Evolutionary conservation across 2,329 filamentous ascomycete genomes (phyloP).

Genomic region (Didymella sp.): DNA sequence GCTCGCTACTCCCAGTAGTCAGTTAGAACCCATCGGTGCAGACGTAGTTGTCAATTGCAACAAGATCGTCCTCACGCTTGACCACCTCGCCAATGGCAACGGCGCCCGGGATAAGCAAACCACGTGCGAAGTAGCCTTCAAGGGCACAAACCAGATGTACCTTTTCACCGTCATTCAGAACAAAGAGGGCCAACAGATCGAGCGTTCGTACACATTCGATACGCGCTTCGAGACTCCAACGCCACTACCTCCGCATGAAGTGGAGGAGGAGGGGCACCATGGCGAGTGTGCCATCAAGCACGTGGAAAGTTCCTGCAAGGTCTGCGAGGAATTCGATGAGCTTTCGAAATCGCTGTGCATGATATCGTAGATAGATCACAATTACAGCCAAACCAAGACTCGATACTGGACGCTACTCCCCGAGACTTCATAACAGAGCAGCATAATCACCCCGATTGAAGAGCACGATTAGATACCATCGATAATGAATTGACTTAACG

Average conservation of each 20-base stretch:
- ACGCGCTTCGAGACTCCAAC: neutral
- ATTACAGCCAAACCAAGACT: too few species aligned
- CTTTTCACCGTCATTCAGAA: neutral
- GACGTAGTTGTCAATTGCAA: neutral
- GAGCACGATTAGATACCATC: neutral
- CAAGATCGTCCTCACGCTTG: neutral
- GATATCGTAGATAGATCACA: too few species aligned
- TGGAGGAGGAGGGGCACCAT: neutral
- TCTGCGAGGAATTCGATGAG: neutral
- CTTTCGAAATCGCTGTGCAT: neutral
- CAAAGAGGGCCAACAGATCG: neutral
- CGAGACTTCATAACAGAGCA: too few species aligned
- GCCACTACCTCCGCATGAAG: neutral
- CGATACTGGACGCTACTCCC: too few species aligned
- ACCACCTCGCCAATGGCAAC: neutral
- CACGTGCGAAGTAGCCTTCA: neutral
- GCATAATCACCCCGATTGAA: neutral
- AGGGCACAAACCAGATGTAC: neutral
- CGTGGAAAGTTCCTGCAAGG: neutral
- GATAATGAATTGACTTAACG: neutral
- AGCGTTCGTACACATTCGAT: constrained; percentile 6
- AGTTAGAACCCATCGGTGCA: neutral
- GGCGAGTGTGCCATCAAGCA: neutral
- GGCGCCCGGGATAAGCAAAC: neutral
- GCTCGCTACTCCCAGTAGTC: neutral